A percentile compares a stretch with the other conserved stretches of the same genome.
These are phyloP conservation scores for Artemisia argyi DNA, from an alignment of 129 eudicot genomes.

Conservation along the genomic window DNA sequence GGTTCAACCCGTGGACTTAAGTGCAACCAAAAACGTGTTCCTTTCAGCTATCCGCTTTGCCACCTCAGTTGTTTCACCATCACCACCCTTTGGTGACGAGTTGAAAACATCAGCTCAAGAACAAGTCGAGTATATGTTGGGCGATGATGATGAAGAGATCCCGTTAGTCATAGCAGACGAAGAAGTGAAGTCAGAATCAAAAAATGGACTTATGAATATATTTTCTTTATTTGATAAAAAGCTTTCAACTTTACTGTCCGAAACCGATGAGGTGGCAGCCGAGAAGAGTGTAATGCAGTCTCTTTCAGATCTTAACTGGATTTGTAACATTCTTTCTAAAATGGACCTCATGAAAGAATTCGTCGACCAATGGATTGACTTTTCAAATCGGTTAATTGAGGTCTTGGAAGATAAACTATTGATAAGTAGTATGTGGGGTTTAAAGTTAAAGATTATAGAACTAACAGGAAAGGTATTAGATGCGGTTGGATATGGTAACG, in stretches of 20 bases:
- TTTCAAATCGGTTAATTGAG: slow-evolving; percentile 39
- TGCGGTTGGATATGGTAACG: slow-evolving; percentile 90
- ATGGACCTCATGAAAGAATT: slow-evolving; percentile 79
- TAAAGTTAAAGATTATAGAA: slow-evolving; percentile 63
- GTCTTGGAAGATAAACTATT: slow-evolving; percentile 49
- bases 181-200: slow-evolving; percentile 56
- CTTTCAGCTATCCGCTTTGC: slow-evolving; percentile 83
- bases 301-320: slow-evolving; percentile 69
- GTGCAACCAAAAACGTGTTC: slow-evolving; percentile 61
- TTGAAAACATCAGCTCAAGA: slow-evolving; percentile 84
- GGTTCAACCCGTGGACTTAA: slow-evolving; percentile 53
- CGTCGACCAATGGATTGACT: slow-evolving; percentile 65
- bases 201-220: slow-evolving; percentile 49
- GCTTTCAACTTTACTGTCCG: slow-evolving; percentile 40
- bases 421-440: slow-evolving; percentile 50
- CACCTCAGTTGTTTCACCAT: slow-evolving; percentile 50
- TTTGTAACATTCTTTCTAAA: slow-evolving; percentile 61
- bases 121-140: slow-evolving; percentile 91
- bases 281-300: slow-evolving; percentile 50
- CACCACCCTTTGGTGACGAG: slow-evolving; percentile 73
- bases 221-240: slow-evolving; percentile 48
- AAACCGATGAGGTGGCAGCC: slow-evolving; percentile 29
- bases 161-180: slow-evolving; percentile 60
- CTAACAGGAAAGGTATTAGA: slow-evolving; percentile 76
- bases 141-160: slow-evolving; percentile 68